Percentiles rank a stretch among this genome's conserved stretches.
Conservation (phyloP, 2,329 filamentous ascomycete genomes). For the Trichoderma breve region DNA sequence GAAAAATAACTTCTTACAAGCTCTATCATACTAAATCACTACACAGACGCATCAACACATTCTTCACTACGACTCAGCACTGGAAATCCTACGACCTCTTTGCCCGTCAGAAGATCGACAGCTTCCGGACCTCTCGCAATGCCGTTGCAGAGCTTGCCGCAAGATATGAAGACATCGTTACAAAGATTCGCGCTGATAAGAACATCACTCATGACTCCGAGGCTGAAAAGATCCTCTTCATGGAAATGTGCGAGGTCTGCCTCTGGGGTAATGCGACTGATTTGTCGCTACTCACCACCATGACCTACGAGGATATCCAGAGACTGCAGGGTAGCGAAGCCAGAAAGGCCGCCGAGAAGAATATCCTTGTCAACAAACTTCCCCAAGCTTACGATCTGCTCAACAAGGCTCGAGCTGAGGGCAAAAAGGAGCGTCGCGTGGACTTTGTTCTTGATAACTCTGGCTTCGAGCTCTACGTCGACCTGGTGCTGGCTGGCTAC, state of each 20-base stretch:
- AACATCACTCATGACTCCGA: conserved; percentile 57
- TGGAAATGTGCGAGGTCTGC: conserved; percentile 93
- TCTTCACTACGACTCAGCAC: conserved; percentile 71
- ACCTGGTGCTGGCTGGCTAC: conserved; percentile 88
- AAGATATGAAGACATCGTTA: conserved; percentile 72
- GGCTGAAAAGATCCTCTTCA: conserved; percentile 76
- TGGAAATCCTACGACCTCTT: conserved; percentile 95
- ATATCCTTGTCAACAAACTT: conserved; percentile 88
- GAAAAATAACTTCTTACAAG: no score
- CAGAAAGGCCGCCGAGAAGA: conserved; percentile 81
- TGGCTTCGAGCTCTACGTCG: conserved; percentile 95
- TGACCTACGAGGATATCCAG: conserved; percentile 95
- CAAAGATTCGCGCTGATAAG: conserved; percentile 58
- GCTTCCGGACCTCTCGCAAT: conserved; percentile 86
- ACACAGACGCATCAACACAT: conserved; percentile 68
- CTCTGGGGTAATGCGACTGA: conserved; percentile 98
- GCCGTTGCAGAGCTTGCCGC: conserved; percentile 79
- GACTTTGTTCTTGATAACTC: conserved; percentile 97
- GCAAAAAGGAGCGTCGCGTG: conserved; percentile 69
- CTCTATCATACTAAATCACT: not conserved
- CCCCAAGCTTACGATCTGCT: conserved; percentile 67
- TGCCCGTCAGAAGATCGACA: conserved; percentile 82
- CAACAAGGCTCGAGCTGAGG: conserved; percentile 60
- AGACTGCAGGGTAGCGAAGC: conserved; percentile 89
- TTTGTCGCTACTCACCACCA: conserved; percentile 81